Evolutionary conservation across 1,139 yeast species (phyloP).

Genomic region (Geotrichum citri-aurantii): DNA sequence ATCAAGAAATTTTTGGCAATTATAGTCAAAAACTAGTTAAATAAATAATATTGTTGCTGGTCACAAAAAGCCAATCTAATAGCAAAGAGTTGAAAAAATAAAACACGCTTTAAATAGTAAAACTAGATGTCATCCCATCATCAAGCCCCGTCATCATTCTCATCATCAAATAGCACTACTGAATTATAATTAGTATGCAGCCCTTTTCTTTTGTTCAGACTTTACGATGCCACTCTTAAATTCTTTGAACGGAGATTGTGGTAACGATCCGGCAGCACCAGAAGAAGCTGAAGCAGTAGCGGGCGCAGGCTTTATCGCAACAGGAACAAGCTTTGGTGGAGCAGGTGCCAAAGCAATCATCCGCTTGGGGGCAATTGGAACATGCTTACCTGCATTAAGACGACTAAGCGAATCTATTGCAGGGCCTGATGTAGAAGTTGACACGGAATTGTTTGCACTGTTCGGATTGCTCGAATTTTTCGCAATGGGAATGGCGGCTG

Average conservation of each 20-base stretch:
- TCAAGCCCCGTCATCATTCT: not conserved
- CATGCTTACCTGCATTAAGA: conserved; percentile 18
- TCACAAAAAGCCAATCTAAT: too few species aligned
- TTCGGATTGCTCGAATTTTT: not conserved
- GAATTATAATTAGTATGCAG: not conserved
- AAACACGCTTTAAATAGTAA: not conserved
- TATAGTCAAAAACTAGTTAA: too few species aligned
- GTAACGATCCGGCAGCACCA: not conserved
- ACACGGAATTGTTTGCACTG: conserved; percentile 2
- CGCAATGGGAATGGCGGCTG: conserved; percentile 1
- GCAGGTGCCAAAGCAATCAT: conserved; percentile 26
- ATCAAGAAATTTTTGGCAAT: too few species aligned
- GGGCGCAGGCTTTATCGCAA: conserved; percentile 5
- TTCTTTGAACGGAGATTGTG: not conserved
- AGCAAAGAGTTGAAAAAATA: not conserved
- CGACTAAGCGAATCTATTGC: not conserved
- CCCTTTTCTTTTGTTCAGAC: not conserved
- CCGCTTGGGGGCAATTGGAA: conserved; percentile 30
- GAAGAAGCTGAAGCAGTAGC: not conserved
- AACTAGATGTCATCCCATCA: not conserved
- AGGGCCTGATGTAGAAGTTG: conserved; percentile 5
- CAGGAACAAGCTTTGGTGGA: conserved; percentile 11
- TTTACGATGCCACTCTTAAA: not conserved
- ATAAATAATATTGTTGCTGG: too few species aligned
- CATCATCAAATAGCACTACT: not conserved